Evolutionary conservation across 331 rosid species (phyloP).

Genomic region (Telfairia occidentalis): DNA sequence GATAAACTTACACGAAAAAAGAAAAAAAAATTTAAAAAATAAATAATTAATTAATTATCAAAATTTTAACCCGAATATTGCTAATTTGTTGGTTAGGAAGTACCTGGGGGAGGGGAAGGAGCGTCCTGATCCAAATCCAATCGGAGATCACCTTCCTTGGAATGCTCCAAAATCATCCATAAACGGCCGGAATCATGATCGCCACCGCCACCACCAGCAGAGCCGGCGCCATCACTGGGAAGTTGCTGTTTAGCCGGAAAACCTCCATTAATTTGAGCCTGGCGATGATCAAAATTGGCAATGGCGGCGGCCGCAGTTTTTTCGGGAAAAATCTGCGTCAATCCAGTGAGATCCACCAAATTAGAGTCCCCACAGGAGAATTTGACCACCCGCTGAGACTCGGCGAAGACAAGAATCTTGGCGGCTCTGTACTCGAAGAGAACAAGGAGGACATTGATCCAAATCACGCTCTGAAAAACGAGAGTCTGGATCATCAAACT

Average conservation of each 20-base stretch:
- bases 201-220: background rate
- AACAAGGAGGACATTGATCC: constrained; percentile 12
- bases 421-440: constrained; percentile 18
- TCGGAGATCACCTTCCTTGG: background rate
- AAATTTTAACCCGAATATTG: too few species aligned
- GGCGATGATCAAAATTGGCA: background rate
- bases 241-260: background rate
- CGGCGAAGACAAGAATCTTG: background rate
- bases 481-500: constrained; percentile 14
- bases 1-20: too few species aligned
- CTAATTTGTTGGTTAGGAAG: too few species aligned
- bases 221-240: background rate
- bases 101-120: background rate
- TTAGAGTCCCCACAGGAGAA: background rate
- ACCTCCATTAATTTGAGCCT: background rate
- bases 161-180: background rate
- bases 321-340: background rate
- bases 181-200: background rate
- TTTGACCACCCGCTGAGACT: too few species aligned
- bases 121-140: background rate
- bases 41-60: too few species aligned
- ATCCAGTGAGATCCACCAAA: background rate
- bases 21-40: too few species aligned
- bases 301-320: background rate
- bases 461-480: constrained; percentile 15